Evolutionary conservation across 768 basidiomycete genomes (phyloP), one percentile per base, ranked within the genome.

Genomic region (Suillus sp.): DNA sequence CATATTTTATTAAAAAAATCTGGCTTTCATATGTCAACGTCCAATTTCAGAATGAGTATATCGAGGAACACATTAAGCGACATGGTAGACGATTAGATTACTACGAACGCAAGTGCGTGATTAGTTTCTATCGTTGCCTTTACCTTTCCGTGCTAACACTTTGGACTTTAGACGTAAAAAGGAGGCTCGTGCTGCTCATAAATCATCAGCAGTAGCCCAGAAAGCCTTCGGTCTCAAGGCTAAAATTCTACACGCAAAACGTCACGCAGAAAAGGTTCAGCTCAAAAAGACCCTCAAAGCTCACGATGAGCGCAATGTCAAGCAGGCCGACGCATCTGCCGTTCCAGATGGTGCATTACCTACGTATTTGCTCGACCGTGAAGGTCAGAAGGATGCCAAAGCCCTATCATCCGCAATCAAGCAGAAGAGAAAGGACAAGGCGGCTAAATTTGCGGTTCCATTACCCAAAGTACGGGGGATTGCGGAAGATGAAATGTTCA

Each of bases 401-500:
- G 93, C 95, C 4, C 83, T 99, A 43, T 95, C 93, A 18, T 89
- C 90, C 30, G 96, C 97, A 22, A 90, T 99, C 82, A 99, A 99
- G 80, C 95, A 99, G 78, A 94, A 95, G 75, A 88, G 97, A 72
- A 99, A 99, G 77, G 97, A 99, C 81, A 96, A 96, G 81, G 97
- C 96, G 2, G 96, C 96, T 20, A 98, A 97, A 78, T 99, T 93
- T 78, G 88, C 95, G 20, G 97, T 99, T 2, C 97, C 97, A 5
- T 74, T 99, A 65, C 97, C 97, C 56, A 96, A 95, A 79, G 97
- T 99, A 59, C 82, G 96, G 64, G 97, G 97, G 22, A 98, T 99
- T 69, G 96, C 96, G 18, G 97, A 99, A 77, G 97, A 99, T 71
- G 97, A 99, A 83, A 97, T 95, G 92, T 99, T 99, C 84, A 98